Evolutionary conservation across 257 asterid species (phyloP).

Genomic region (Linderniella brevidens): DNA sequence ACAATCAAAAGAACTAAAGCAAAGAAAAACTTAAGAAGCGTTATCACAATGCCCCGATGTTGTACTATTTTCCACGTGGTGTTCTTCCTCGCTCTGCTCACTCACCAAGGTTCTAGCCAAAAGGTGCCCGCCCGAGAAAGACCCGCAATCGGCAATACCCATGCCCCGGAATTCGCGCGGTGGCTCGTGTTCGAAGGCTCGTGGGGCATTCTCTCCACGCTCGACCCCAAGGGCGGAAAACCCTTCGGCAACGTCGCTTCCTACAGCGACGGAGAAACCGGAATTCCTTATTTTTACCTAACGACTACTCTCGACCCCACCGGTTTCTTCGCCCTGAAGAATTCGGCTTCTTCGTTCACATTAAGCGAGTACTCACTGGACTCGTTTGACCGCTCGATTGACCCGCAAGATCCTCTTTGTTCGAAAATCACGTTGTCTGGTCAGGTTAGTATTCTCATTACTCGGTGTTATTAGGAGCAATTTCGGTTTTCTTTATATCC

Average conservation of each 20-base stretch:
- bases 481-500: too few species aligned
- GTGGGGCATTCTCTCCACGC: conserved; percentile 14
- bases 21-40: too few species aligned
- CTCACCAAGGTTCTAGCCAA: too few species aligned
- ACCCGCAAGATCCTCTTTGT: conserved; percentile 14
- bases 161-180: conserved; percentile 7
- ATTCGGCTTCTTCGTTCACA: conserved; percentile 10
- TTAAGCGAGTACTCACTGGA: conserved; percentile 10
- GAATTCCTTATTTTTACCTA: conserved; percentile 9
- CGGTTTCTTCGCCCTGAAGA: neutral
- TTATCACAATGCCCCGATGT: too few species aligned
- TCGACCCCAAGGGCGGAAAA: neutral
- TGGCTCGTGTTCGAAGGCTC: conserved; percentile 12
- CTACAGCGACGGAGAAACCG: conserved; percentile 6
- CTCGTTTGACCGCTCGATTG: conserved; percentile 1
- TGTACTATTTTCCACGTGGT: too few species aligned
- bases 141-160: too few species aligned
- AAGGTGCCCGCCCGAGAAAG: too few species aligned
- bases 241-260: conserved; percentile 15
- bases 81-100: too few species aligned
- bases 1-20: too few species aligned
- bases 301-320: conserved; percentile 11
- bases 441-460: conserved; percentile 4
- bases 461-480: too few species aligned
- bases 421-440: conserved; percentile 17